Evolutionary conservation across 257 asterid genomes (phyloP).

Genomic region (Verbascum thapsus): DNA sequence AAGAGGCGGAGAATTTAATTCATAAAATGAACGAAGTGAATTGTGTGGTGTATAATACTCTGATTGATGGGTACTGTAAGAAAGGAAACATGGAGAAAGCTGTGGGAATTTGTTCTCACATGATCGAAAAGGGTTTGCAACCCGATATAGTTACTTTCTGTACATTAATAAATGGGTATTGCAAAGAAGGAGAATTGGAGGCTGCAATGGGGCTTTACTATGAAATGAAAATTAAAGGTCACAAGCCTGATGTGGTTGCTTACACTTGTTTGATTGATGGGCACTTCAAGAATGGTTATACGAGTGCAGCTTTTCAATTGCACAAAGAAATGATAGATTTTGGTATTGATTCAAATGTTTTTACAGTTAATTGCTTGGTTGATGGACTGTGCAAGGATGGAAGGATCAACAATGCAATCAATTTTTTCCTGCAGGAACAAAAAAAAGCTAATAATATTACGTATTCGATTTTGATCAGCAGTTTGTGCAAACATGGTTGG

Average conservation of each 20-base stretch:
- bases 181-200: conserved; percentile 56
- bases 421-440: conserved; percentile 54
- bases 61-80: conserved; percentile 65
- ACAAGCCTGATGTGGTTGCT: conserved; percentile 63
- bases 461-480: conserved; percentile 56
- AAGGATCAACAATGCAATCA: conserved; percentile 56
- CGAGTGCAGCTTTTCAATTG: conserved; percentile 59
- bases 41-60: conserved; percentile 57
- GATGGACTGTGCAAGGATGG: conserved; percentile 68
- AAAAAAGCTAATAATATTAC: conserved; percentile 29
- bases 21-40: conserved; percentile 47
- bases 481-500: conserved; percentile 58
- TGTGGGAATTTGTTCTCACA: conserved; percentile 55
- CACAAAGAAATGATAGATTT: conserved; percentile 58
- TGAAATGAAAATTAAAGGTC: conserved; percentile 70
- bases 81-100: conserved; percentile 64
- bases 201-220: conserved; percentile 70
- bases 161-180: conserved; percentile 64
- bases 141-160: conserved; percentile 59
- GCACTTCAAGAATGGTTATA: conserved; percentile 63
- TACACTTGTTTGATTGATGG: conserved; percentile 71
- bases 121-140: conserved; percentile 59
- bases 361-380: conserved; percentile 53
- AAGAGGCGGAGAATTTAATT: conserved; percentile 56
- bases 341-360: conserved; percentile 54